These are phyloP conservation scores for Candida tropicalis DNA, from an alignment of 1,139 yeast genomes.

Conservation along the genomic window DNA sequence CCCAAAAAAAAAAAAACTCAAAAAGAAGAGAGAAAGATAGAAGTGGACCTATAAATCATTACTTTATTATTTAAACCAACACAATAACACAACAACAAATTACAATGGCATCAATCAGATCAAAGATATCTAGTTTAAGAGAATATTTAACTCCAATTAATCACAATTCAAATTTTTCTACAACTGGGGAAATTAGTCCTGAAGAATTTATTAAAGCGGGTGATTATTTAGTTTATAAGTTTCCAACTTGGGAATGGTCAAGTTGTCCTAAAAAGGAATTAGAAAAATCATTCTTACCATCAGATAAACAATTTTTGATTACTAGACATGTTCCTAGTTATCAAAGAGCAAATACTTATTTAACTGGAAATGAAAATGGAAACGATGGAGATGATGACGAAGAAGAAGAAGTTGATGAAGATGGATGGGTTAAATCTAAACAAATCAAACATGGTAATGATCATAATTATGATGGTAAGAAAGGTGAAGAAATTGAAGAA, in stretches of 20 bases:
- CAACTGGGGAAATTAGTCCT: conserved; percentile 91
- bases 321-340: conserved; percentile 89
- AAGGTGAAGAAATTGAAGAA: conserved; percentile 25
- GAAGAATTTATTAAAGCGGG: conserved; percentile 92
- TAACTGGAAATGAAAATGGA: conserved; percentile 41
- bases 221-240: conserved; percentile 85
- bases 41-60: too few species aligned
- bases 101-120: conserved; percentile 48
- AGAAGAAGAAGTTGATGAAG: conserved; percentile 44
- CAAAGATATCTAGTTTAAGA: conserved; percentile 80
- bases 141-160: conserved; percentile 92
- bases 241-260: conserved; percentile 98
- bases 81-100: background rate
- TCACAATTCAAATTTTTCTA: conserved; percentile 76
- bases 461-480: conserved; percentile 10
- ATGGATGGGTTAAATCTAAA: conserved; percentile 59
- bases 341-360: conserved; percentile 67
- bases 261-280: conserved; percentile 59
- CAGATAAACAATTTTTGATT: conserved; percentile 81
- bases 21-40: background rate
- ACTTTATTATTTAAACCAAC: background rate
- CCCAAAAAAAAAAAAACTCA: background rate
- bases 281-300: conserved; percentile 74
- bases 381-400: conserved; percentile 38
- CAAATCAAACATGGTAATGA: conserved; percentile 9